Evolutionary conservation across 2,329 filamentous ascomycete genomes (phyloP).

Genomic region (Huntiella savannae): DNA sequence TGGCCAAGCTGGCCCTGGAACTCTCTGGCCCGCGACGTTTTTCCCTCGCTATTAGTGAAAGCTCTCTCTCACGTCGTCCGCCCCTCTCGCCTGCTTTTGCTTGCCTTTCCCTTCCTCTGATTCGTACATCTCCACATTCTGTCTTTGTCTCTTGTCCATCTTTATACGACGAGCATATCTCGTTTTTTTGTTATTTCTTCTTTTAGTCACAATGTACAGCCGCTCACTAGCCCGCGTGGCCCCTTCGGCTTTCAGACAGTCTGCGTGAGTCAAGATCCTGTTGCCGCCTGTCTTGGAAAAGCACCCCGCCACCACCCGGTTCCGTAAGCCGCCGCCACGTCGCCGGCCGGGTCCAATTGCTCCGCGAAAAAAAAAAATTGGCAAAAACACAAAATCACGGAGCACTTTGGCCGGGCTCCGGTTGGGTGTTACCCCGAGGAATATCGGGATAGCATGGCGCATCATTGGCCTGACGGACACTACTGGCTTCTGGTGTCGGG

Average conservation of each 20-base stretch:
- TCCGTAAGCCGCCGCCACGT: background rate
- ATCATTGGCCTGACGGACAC: too few species aligned
- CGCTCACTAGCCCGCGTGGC: slow-evolving; percentile 40
- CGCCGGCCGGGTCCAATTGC: background rate
- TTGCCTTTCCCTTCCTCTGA: slow-evolving; percentile 3
- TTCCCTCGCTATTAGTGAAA: slow-evolving; percentile 6
- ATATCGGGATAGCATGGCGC: too few species aligned
- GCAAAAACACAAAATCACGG: background rate
- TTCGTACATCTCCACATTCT: slow-evolving; percentile 1
- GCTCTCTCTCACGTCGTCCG: slow-evolving; percentile 3
- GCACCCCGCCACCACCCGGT: too few species aligned
- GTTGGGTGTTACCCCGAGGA: too few species aligned
- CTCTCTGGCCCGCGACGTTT: slow-evolving; percentile 6
- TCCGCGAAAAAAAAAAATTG: background rate
- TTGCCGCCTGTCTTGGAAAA: background rate
- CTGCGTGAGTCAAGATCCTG: slow-evolving; percentile 19
- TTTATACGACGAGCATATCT: slow-evolving; percentile 5
- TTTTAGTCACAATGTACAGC: slow-evolving; percentile 36
- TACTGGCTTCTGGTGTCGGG: too few species aligned
- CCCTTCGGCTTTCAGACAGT: slow-evolving; percentile 35
- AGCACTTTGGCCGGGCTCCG: background rate
- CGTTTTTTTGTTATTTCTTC: slow-evolving; percentile 7
- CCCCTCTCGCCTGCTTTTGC: slow-evolving; percentile 2
- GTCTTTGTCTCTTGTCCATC: slow-evolving; percentile 4
- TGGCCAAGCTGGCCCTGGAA: slow-evolving; percentile 3